Evolutionary conservation across 2,329 filamentous ascomycete genomes (phyloP).

Genomic region (Didymellaceae sp.): DNA sequence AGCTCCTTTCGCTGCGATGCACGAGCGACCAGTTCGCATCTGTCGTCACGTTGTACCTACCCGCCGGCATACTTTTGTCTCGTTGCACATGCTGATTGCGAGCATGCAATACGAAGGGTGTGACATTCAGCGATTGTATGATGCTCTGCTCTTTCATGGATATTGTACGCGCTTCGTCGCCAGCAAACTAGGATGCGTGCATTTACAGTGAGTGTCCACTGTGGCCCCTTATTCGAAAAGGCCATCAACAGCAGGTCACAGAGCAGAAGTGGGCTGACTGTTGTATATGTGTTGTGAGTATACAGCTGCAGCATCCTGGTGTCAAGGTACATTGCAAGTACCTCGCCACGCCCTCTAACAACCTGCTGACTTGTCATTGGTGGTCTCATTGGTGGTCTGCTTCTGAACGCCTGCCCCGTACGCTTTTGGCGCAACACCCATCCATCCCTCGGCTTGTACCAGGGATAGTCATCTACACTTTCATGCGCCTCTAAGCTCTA

Average conservation of each 20-base stretch:
- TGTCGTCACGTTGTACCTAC: constrained; percentile 1
- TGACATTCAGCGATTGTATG: background rate
- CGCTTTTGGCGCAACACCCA: constrained; percentile 1
- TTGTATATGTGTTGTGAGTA: constrained; percentile 1
- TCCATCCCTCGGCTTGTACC: background rate
- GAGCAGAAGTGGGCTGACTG: no score
- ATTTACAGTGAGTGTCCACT: no score
- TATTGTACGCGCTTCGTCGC: background rate
- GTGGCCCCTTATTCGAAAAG: no score
- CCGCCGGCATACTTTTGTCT: background rate
- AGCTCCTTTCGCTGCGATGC: constrained; percentile 7
- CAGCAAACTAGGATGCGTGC: background rate
- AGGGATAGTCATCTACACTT: background rate
- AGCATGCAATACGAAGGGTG: background rate
- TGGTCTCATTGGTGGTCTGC: constrained; percentile 11
- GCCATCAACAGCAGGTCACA: no score
- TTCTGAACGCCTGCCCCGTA: constrained; percentile 7
- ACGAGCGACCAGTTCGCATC: constrained; percentile 9
- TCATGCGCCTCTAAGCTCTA: background rate
- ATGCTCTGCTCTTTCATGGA: background rate
- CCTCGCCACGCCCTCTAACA: constrained; percentile 19
- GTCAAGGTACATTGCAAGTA: constrained; percentile 5
- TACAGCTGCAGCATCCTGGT: constrained; percentile 6
- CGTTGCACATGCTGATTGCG: constrained; percentile 4
- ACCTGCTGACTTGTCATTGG: constrained; percentile 15